Percentiles rank a stretch among this genome's conserved stretches.
These are phyloP conservation scores for Fusarium nanum DNA, from an alignment of 2,329 filamentous ascomycete species.

Conservation along the genomic window DNA sequence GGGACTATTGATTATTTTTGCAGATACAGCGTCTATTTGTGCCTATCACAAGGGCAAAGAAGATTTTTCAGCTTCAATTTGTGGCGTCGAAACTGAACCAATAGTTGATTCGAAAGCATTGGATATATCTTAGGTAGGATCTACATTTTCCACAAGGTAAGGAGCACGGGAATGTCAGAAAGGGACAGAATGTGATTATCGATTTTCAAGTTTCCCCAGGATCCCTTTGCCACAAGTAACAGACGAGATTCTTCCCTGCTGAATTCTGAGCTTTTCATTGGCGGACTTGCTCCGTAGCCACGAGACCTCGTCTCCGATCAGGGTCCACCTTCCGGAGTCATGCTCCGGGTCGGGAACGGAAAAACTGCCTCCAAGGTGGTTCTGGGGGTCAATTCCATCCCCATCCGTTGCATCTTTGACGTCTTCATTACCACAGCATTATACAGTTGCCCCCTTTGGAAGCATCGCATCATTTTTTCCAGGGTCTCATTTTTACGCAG, in stretches of 20 bases:
- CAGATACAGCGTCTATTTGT: not conserved
- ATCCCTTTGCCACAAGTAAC: not conserved
- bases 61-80: not conserved
- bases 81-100: not conserved
- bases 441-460: not conserved
- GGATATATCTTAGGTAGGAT: not conserved
- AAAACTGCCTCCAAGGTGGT: constrained; percentile 1
- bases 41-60: not conserved
- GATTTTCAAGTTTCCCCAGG: not conserved
- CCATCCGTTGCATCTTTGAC: constrained; percentile 13
- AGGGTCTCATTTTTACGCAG: constrained; percentile 23
- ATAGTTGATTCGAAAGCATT: not conserved
- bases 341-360: not conserved
- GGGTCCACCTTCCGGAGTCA: not conserved
- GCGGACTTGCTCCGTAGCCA: constrained; percentile 22
- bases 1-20: not conserved
- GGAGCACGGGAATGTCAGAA: not conserved
- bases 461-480: constrained; percentile 8
- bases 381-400: constrained; percentile 3
- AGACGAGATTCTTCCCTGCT: not conserved
- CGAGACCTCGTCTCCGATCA: not conserved
- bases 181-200: not conserved
- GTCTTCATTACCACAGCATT: constrained; percentile 16
- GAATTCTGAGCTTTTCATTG: not conserved
- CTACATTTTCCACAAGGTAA: not conserved